These are phyloP conservation scores for Heteromeles arbutifolia DNA, from an alignment of 306 rosid genomes.

Conservation along the genomic window DNA sequence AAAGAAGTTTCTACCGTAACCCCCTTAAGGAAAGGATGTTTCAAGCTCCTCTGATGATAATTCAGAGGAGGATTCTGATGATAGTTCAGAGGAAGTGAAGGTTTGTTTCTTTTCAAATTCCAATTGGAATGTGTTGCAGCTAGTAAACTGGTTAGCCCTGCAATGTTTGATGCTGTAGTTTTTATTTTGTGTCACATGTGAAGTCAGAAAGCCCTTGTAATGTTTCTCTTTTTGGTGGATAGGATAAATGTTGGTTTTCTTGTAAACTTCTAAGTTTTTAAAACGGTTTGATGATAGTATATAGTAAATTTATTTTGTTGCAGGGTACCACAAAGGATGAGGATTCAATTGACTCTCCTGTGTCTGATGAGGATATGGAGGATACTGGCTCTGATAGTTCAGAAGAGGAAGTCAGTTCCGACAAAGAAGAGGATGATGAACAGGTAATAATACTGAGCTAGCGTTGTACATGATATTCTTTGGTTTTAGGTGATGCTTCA, in stretches of 20 bases:
- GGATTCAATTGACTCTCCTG: background rate
- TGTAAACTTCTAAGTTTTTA: background rate
- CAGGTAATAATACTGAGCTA: conserved; percentile 19
- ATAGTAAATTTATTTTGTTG: background rate
- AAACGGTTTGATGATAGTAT: background rate
- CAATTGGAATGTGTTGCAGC: background rate
- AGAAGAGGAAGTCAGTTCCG: conserved; percentile 20
- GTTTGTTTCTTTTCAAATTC: background rate
- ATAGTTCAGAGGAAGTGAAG: conserved; percentile 4
- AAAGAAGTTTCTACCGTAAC: conserved; percentile 2
- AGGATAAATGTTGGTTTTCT: conserved; percentile 14
- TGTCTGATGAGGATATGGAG: conserved; percentile 16
- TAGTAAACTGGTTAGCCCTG: background rate
- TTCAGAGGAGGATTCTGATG: background rate
- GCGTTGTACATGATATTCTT: background rate
- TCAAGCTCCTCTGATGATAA: background rate
- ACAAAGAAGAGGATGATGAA: conserved; percentile 17
- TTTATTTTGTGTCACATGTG: background rate
- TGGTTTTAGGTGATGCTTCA: background rate
- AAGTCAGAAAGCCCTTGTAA: background rate
- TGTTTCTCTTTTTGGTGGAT: conserved; percentile 22
- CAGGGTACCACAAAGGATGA: conserved; percentile 19
- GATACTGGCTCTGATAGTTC: conserved; percentile 19
- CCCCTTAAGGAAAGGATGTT: background rate
- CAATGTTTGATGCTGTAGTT: background rate